Base-by-base conservation (phyloP, 495 filamentous ascomycete species). In the Poronia punctata region DNA sequence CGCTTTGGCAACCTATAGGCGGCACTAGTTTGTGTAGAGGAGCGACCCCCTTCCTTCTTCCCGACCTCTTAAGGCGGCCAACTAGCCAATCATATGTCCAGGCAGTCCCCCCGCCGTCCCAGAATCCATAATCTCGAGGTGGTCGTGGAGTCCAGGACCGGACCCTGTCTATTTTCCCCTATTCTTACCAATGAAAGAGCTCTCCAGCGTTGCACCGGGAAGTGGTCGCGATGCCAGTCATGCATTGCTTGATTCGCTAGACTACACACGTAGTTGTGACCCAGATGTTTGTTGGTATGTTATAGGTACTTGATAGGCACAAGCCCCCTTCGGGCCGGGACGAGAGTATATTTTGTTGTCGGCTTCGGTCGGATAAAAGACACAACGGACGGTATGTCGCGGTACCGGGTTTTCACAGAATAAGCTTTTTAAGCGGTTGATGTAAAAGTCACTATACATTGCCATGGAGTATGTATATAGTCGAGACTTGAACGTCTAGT, bases 241-340 rank as follows among this genome's bases (percentile, higher is more conserved):
- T 47, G 33, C 34, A 15, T 25, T 40, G 49, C 51, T 41, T 44
- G 37, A 48, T 54, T 58, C 46, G 46, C 46, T 42, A 43, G 36
- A 35, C 27, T 38, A 35, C n/a, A 37, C 42, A n/a, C n/a, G 46
- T 27, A 35, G 37, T 32, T 49, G 34, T 49, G 38, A 40, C 38
- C 40, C 18, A 25, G 39, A 49, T 9, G n/a, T 39, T 11, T 35
- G 4, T 14, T 30, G 25, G 23, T 32, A n/a, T n/a, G n/a, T n/a
- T n/a, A n/a, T n/a, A n/a, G n/a, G n/a, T n/a, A n/a, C 19, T 26
- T 38, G 26, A 44, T 45, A 52, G 48, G 40, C 30, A 40, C 40
- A n/a, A 52, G 34, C 27, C 34, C 48, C 52, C 22, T 54, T 58
- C 52, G 54, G 51, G 43, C 48, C 48, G 45, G 32, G 18, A 41